Conservation (phyloP, 2,329 filamentous ascomycete genomes). For the Aspergillus ustus region DNA sequence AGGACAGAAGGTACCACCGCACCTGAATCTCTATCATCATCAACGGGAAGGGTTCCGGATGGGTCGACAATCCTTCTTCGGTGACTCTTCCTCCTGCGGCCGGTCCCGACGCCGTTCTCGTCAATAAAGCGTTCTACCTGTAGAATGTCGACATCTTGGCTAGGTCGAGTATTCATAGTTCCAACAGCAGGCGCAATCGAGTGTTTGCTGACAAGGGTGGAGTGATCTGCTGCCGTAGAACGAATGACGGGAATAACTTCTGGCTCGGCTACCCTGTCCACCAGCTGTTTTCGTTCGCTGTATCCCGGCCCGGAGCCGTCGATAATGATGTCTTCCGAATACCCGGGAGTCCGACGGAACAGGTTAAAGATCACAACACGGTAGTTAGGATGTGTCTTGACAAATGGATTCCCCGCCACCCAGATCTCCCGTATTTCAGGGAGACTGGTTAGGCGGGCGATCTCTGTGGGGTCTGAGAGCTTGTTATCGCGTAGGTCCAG, state of each 20-base stretch:
- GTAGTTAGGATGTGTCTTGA: conserved; percentile 82
- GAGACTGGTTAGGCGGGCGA: conserved; percentile 86
- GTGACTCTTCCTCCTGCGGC: conserved; percentile 54
- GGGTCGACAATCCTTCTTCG: conserved; percentile 64
- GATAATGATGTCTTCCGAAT: conserved; percentile 86
- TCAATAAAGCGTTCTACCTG: conserved; percentile 23
- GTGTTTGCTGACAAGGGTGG: conserved; percentile 71
- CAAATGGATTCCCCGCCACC: conserved; percentile 90
- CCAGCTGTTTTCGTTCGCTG: conserved; percentile 79
- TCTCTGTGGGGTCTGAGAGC: conserved; percentile 85
- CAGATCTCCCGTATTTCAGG: conserved; percentile 92
- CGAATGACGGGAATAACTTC: conserved; percentile 79
- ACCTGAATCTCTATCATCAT: conserved; percentile 34
- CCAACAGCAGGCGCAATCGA: conserved; percentile 37
- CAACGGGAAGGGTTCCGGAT: conserved; percentile 48
- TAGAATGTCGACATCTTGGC: conserved; percentile 21
- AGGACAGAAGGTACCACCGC: conserved; percentile 35
- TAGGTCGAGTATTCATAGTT: conserved; percentile 1
- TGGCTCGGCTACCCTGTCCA: conserved; percentile 78
- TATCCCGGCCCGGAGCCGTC: conserved; percentile 84
- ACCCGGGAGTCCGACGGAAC: conserved; percentile 87
- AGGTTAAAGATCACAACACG: conserved; percentile 93
- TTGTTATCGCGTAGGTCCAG: conserved; percentile 90
- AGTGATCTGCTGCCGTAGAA: conserved; percentile 65
- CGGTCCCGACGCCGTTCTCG: conserved; percentile 38